Base-by-base conservation (phyloP, 208 protist genomes). In the Blechomonas ayalai region DNA sequence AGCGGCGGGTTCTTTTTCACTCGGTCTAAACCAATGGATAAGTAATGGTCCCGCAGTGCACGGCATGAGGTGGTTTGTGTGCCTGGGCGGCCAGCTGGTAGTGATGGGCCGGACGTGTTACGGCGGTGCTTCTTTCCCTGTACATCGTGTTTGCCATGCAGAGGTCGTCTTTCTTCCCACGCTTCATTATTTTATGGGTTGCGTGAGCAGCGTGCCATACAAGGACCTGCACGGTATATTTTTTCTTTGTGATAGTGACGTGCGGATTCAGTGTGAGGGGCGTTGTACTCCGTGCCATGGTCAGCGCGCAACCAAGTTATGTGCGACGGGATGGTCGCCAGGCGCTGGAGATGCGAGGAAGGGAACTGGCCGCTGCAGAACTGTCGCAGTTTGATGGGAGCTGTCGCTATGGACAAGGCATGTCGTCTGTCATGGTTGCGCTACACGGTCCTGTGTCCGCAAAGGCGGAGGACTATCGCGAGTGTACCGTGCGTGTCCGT, bases 371-470 rank as follows among this genome's bases (percentile, higher is more conserved):
- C 4, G 41, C 76, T 8, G 80, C 73, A 6, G 69, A 78, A 47
- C 60, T 82, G 16, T 62, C 23, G 2, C 69, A 80, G 10, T 86
- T 82, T 45, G 81, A 91, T 46, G 88, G 81, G 26, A 86, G 78
- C 39, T 51, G 66, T 33, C 78, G 63, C 59, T 95, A 89, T 48
- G 50, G 72, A 10, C 82, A 95, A 39, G 88, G 84, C 2, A 44
- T 56, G 35, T 88, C 76, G 2, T 51, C 74, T 22, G 77, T 92
- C 4, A 33, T 66, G 26, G 80, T 67, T 35, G 45, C 72, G 16
- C 22, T 95, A 8, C 75, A 82, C 52, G 88, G 88, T 15, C 88
- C 88, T 2, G 73, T 66, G 0, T 46, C 68, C 8, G 73, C 73
- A 4, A 67, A 66, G 35, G 49, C 56, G 42, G 64, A 76, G 34